Evolutionary conservation across 2,329 filamentous ascomycete genomes (phyloP).

Genomic region (Aspergillus ruber): DNA sequence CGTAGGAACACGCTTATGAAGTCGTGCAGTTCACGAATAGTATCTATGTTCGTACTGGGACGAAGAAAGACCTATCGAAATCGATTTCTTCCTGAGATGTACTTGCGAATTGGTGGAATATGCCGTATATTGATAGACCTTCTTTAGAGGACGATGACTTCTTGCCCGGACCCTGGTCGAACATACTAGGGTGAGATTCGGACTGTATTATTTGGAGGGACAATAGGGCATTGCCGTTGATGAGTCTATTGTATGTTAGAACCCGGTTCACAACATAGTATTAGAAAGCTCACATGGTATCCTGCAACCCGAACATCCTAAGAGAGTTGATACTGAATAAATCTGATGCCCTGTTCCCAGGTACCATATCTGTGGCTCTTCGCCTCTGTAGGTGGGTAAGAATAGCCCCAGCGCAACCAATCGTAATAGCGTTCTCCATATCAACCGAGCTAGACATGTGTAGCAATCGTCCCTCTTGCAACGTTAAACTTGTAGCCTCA

Average conservation of each 20-base stretch:
- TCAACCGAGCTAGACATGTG: constrained; percentile 66
- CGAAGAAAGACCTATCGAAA: constrained; percentile 77
- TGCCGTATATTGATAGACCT: constrained; percentile 72
- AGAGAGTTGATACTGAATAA: constrained; percentile 58
- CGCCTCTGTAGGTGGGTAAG: constrained; percentile 70
- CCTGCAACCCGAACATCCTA: constrained; percentile 66
- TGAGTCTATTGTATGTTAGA: constrained; percentile 54
- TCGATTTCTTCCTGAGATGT: constrained; percentile 67
- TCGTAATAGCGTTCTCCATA: constrained; percentile 64
- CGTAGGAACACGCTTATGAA: constrained; percentile 62
- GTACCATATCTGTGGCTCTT: constrained; percentile 56
- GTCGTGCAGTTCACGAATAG: constrained; percentile 66
- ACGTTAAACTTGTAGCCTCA: constrained; percentile 42
- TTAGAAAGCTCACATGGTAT: constrained; percentile 47
- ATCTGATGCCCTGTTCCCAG: constrained; percentile 51
- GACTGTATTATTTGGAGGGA: constrained; percentile 80
- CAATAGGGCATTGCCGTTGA: constrained; percentile 71
- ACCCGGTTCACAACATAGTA: background rate
- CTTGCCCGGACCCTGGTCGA: constrained; percentile 63
- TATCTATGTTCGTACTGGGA: constrained; percentile 61
- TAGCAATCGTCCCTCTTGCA: constrained; percentile 58
- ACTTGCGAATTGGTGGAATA: constrained; percentile 67
- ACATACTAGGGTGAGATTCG: constrained; percentile 75
- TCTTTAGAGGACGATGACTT: constrained; percentile 64
- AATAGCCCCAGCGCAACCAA: constrained; percentile 83